These are phyloP conservation scores for Lumnitzera littorea DNA, from an alignment of 345 rosid species.

Conservation along the genomic window DNA sequence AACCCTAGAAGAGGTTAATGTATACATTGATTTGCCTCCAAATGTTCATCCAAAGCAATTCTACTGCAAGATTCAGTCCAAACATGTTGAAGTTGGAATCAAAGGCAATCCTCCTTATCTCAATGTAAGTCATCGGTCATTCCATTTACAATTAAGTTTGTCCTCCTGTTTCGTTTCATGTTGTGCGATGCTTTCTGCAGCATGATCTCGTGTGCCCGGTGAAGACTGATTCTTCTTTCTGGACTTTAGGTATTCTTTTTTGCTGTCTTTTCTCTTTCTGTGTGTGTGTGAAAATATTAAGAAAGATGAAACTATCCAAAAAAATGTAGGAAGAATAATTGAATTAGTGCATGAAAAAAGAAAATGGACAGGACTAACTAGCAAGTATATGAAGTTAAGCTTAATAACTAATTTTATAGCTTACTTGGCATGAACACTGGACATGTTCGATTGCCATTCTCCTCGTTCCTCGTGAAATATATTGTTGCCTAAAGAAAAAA, in stretches of 20 bases:
- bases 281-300: no score
- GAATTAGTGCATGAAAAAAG: no score
- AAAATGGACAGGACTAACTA: no score
- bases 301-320: no score
- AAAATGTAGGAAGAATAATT: no score
- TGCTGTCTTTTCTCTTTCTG: neutral
- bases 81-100: conserved; percentile 87
- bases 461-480: no score
- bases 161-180: neutral
- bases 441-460: no score
- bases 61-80: conserved; percentile 74
- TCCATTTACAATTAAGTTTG: neutral
- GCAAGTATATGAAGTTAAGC: no score
- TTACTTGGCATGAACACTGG: no score
- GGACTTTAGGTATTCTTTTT: conserved; percentile 61
- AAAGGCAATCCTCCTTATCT: conserved; percentile 95
- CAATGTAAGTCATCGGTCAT: conserved; percentile 37
- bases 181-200: conserved; percentile 20
- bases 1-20: conserved; percentile 76
- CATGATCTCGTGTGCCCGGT: conserved; percentile 68
- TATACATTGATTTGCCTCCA: conserved; percentile 67
- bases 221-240: conserved; percentile 87
- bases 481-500: no score
- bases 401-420: no score
- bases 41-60: conserved; percentile 66